Evolutionary conservation across 2,329 filamentous ascomycete species (phyloP).

Genomic region (Apiospora aurea): DNA sequence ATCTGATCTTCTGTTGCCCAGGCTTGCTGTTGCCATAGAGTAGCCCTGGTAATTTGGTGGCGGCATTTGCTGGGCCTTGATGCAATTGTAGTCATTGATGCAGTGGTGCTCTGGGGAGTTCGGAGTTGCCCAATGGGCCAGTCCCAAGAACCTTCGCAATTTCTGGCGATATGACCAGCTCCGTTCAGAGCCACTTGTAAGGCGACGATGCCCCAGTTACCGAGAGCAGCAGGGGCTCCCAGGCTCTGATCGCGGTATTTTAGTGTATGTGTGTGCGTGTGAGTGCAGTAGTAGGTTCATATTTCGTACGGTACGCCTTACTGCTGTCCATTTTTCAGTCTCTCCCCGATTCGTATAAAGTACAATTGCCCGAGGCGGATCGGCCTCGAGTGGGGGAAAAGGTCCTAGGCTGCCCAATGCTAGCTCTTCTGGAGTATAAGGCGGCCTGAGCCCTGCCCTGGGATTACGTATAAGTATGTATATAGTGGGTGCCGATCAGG

Average conservation of each 20-base stretch:
- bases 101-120: neutral
- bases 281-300: neutral
- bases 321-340: neutral
- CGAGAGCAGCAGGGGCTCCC: neutral
- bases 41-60: neutral
- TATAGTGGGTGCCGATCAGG: neutral
- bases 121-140: neutral
- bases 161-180: neutral
- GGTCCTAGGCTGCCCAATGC: neutral
- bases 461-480: neutral
- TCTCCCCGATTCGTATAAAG: neutral
- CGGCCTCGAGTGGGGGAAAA: neutral
- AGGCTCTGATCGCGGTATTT: neutral
- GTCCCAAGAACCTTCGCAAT: neutral
- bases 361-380: neutral
- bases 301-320: neutral
- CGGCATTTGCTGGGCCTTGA: neutral
- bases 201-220: neutral
- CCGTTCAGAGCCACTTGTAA: conserved; percentile 6
- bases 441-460: neutral
- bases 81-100: neutral
- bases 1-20: neutral
- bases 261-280: neutral
- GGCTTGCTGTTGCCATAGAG: neutral
- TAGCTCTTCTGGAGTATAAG: neutral